Conservation (phyloP, 306 rosid genomes). For the Albizia julibrissin region DNA sequence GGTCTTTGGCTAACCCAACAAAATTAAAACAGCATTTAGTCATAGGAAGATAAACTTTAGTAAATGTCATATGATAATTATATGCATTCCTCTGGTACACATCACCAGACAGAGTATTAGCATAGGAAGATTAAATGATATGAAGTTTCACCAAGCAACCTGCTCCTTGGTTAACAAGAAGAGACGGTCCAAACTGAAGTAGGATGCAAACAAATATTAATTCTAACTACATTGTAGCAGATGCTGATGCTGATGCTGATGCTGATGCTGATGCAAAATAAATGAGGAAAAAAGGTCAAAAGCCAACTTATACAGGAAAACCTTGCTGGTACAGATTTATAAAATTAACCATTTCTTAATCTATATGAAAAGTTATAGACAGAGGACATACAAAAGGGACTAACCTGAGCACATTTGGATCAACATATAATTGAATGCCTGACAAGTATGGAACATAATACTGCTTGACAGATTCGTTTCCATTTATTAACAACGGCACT, state of each 20-base stretch:
- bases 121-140: not conserved
- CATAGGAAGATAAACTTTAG: not conserved
- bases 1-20: not conserved
- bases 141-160: not conserved
- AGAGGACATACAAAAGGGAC: conserved; percentile 16
- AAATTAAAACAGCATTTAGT: not conserved
- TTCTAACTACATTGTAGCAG: not conserved
- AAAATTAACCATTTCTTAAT: not conserved
- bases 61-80: not conserved
- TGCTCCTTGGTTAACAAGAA: not conserved
- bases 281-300: not conserved
- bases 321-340: not conserved
- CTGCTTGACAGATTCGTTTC: conserved; percentile 35
- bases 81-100: not conserved
- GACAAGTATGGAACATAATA: conserved; percentile 63
- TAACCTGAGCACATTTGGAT: conserved; percentile 38
- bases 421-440: conserved; percentile 52
- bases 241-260: not conserved
- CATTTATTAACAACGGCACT: conserved; percentile 48
- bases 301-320: conserved; percentile 3
- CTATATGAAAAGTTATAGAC: not conserved
- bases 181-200: not conserved
- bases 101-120: not conserved
- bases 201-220: not conserved
- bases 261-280: not conserved